Base-by-base conservation (phyloP, 2,329 filamentous ascomycete species). In the Aspergillus piperis region DNA sequence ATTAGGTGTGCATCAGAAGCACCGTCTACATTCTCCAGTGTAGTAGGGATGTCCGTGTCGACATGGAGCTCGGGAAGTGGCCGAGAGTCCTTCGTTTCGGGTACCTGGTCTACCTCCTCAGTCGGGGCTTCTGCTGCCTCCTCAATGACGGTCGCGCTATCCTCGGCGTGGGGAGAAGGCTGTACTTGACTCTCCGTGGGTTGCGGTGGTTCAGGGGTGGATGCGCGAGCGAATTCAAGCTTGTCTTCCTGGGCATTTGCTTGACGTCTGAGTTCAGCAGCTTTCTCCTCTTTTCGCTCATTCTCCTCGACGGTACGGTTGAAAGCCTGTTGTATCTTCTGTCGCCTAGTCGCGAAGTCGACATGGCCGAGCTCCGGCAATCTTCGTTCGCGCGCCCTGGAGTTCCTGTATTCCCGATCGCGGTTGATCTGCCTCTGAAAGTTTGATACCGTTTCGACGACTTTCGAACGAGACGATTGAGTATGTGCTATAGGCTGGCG, bases 301-400 rank as follows among this genome's bases (percentile, higher is more conserved):
- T 81, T 89, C 70, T 91, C 89, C 64, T 89, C 85, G 51, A 95
- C 87, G n/a, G 90, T 91, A 72, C 90, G 91, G 67, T 87, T 93
- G 74, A 96, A 94, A 13, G 91, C 92, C 59, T 92, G 86, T 67
- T 93, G 89, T 68, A 96, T 96, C 62, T 88, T 87, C 71, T 92
- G 89, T 67, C 92, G 84, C 54, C 91, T 85, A 66, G 91, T 90
- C 61, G 90, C 91, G 72, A 96, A 95, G 75, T 96, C 91, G 55
- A 96, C 90, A 61, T 89, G 89, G 1, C 89, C 89, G 60, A 93
- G 69, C 68, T 86, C 83, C n/a, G 83, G 84, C 36, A 85, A 80
- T 64, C 77, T 80, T 64, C 77, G 78, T 62, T 72, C 74, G 56
- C 73, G 71, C 52, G 71, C 69, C 60, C 72, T 72, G 25, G 71